Evolutionary conservation across 768 basidiomycete species (phyloP), one percentile per base, ranked within the genome.

Genomic region (Sarcomyxa edulis): DNA sequence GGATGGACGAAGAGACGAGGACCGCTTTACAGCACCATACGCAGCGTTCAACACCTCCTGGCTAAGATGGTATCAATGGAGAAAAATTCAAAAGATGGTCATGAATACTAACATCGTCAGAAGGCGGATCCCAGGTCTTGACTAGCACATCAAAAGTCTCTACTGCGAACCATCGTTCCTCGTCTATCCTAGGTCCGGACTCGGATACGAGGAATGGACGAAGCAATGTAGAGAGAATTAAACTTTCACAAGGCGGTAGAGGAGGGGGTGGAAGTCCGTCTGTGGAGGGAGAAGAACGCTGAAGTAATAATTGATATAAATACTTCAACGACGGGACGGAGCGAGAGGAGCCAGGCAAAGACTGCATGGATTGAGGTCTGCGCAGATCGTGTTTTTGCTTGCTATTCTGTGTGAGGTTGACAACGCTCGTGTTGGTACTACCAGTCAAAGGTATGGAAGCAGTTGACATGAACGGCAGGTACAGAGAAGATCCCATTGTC

Each of bases 11-110:
- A 27, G 63, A 59, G 14, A 66, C 63, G 6, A 66, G 55, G 1
- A 76, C 76, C 7, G 81, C 81, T 46, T 72, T 74, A 47, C 77
- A 76, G 50, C 83, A 86, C 85, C 85, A 89, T 21, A 81, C 45
- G 47, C 71, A 76, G 18, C 84, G 74, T 42, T 78, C 76, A 7
- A 81, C 61, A 37, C 69, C 72, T 16, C 58, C 62, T 47, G 70
- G 52, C 64, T 65, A 46, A 22, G 34, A 15, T 24, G 35, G 12
- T 32, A 22, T 39, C 9, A 42, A 42, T 32, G 9, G 33, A 27
- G 23, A n/a, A 14, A 26, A 7, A 7, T 20, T 23, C n/a, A 32
- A 32, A 14, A 14, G 28, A 27, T 6, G 31, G 25, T 18, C 29
- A 10, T 14, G 11, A 26, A 12, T 11, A 48, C 66, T 42, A 21